phyloP scores from a whole-genome alignment of 2,329 filamentous ascomycete genomes.

The Aspergillus sp. region DNA sequence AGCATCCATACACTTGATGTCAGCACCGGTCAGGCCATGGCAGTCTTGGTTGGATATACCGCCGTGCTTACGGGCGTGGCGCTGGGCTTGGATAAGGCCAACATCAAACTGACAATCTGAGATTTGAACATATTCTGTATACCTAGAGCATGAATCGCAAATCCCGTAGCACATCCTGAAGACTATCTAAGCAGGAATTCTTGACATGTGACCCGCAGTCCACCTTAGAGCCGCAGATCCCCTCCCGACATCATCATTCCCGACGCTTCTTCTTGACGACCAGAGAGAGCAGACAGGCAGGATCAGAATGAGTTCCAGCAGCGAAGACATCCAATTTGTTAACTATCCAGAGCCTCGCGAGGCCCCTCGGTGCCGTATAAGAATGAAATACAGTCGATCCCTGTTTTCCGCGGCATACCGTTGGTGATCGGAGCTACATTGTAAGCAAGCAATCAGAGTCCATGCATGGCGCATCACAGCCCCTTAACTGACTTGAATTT shows the following conservation, averaged over 20 bases:
- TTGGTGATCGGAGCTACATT: constrained; percentile 55
- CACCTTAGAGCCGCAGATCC: neutral
- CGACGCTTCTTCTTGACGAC: neutral
- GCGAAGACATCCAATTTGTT: constrained; percentile 16
- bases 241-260: neutral
- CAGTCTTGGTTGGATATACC: constrained; percentile 65
- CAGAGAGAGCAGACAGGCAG: too few relatives aligned
- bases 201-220: neutral
- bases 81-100: constrained; percentile 30
- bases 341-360: constrained; percentile 33
- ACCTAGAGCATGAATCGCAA: too few relatives aligned
- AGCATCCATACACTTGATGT: constrained; percentile 73
- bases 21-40: constrained; percentile 57
- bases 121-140: neutral
- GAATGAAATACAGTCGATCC: constrained; percentile 54
- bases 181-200: too few relatives aligned
- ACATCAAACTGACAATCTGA: constrained; percentile 25
- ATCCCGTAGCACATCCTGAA: too few relatives aligned
- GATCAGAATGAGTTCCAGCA: constrained; percentile 9
- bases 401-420: constrained; percentile 57
- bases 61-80: constrained; percentile 59
- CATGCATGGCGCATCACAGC: neutral
- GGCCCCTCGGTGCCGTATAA: constrained; percentile 39
- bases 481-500: neutral
- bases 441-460: constrained; percentile 36